Evolutionary conservation across 768 basidiomycete genomes (phyloP).

Genomic region (Tephrocybe sp.): DNA sequence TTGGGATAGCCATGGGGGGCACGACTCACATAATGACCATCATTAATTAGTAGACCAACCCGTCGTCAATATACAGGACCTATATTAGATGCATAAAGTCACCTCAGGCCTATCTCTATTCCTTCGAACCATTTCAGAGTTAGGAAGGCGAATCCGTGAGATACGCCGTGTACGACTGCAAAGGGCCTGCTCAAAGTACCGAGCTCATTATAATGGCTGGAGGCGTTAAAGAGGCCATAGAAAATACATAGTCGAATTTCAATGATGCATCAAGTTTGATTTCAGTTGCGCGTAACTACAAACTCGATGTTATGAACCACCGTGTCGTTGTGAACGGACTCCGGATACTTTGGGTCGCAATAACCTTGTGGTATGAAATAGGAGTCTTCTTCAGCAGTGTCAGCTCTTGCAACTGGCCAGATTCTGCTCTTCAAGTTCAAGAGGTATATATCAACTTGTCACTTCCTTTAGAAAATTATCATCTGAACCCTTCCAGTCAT

Average conservation of each 20-base stretch:
- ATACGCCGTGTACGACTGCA: too few species aligned
- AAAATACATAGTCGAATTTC: too few species aligned
- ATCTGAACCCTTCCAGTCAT: slow-evolving; percentile 2
- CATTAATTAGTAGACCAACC: slow-evolving; percentile 30
- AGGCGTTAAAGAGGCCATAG: too few species aligned
- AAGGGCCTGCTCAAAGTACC: too few species aligned
- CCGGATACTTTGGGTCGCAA: slow-evolving; percentile 58
- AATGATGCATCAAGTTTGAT: background rate
- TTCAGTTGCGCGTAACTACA: too few species aligned
- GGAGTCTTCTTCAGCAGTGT: slow-evolving; percentile 52
- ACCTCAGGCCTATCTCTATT: too few species aligned
- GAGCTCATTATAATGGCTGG: too few species aligned
- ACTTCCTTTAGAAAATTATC: background rate
- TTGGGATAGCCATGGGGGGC: slow-evolving; percentile 35
- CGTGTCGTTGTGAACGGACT: slow-evolving; percentile 33
- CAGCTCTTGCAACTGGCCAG: slow-evolving; percentile 62
- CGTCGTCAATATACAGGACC: too few species aligned
- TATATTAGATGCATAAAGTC: too few species aligned
- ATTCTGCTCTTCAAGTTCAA: slow-evolving; percentile 32
- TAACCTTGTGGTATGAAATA: slow-evolving; percentile 73
- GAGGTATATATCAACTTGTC: too few species aligned
- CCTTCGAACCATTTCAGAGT: too few species aligned
- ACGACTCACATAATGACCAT: slow-evolving; percentile 35
- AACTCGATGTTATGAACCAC: slow-evolving; percentile 30
- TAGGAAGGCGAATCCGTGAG: too few species aligned